These are phyloP conservation scores for Rosa rugosa DNA, from an alignment of 306 rosid species.

Conservation along the genomic window DNA sequence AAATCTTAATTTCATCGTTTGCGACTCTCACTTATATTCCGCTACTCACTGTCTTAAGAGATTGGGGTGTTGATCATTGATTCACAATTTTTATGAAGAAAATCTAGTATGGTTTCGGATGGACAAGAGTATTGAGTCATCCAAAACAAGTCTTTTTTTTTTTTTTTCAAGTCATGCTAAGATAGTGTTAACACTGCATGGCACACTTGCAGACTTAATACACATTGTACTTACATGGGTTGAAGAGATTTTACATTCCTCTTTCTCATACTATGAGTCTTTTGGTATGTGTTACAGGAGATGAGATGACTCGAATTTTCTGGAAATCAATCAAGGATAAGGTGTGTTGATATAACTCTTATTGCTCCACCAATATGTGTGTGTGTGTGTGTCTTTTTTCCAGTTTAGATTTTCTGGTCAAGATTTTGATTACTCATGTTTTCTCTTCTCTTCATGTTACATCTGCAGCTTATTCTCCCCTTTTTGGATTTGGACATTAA, in stretches of 20 bases:
- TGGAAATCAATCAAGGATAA: slow-evolving; percentile 93
- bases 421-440: background rate
- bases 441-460: background rate
- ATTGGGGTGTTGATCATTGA: background rate
- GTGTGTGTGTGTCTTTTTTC: too few species aligned
- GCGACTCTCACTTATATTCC: background rate
- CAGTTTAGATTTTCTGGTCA: background rate
- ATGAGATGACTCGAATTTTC: slow-evolving; percentile 95
- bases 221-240: background rate
- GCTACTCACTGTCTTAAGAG: background rate
- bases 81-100: background rate
- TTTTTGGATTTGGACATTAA: slow-evolving; percentile 98
- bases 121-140: background rate
- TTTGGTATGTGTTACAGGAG: slow-evolving; percentile 58
- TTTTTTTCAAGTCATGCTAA: background rate
- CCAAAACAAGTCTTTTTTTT: background rate
- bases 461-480: slow-evolving; percentile 80
- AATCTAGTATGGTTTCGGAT: background rate
- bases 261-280: background rate
- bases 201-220: background rate
- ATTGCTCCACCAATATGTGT: background rate
- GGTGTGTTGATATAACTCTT: slow-evolving; percentile 38
- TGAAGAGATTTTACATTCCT: background rate
- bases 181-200: background rate
- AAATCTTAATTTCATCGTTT: background rate